phyloP scores from a whole-genome alignment of 306 rosid species.

The Luffa aegyptiaca region DNA sequence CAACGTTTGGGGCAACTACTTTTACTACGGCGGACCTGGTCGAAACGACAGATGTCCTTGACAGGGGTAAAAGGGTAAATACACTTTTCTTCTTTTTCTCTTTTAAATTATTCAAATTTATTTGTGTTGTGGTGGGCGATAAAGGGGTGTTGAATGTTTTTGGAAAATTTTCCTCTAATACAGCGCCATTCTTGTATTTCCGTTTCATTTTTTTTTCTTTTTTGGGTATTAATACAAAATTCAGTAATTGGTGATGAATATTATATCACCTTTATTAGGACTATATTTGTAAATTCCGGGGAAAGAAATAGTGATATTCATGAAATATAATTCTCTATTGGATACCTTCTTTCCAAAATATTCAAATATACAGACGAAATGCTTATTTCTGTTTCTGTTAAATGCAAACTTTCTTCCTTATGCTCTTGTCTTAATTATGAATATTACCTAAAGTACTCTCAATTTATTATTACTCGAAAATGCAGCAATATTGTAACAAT shows the following conservation, averaged over 20 bases:
- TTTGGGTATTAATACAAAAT: neutral
- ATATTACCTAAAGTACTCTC: too few relatives aligned
- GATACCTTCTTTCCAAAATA: neutral
- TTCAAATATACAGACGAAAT: neutral
- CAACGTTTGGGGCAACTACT: constrained; percentile 11
- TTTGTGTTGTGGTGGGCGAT: neutral
- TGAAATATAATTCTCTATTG: neutral
- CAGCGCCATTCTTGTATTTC: neutral
- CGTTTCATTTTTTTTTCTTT: neutral
- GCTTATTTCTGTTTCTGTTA: neutral
- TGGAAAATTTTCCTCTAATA: neutral
- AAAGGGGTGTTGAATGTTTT: neutral
- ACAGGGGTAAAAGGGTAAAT: neutral
- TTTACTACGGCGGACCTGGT: constrained; percentile 17
- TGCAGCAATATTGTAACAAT: neutral
- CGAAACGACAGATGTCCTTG: constrained; percentile 5
- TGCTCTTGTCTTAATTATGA: neutral
- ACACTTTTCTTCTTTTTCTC: neutral
- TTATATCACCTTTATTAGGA: neutral
- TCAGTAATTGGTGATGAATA: neutral
- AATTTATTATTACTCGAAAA: neutral
- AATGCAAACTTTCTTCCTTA: neutral
- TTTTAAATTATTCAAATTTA: neutral
- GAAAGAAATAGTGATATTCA: neutral
- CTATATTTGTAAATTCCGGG: neutral